phyloP scores from a whole-genome alignment of 345 rosid genomes.

The Eucalyptus erythrocorys region DNA sequence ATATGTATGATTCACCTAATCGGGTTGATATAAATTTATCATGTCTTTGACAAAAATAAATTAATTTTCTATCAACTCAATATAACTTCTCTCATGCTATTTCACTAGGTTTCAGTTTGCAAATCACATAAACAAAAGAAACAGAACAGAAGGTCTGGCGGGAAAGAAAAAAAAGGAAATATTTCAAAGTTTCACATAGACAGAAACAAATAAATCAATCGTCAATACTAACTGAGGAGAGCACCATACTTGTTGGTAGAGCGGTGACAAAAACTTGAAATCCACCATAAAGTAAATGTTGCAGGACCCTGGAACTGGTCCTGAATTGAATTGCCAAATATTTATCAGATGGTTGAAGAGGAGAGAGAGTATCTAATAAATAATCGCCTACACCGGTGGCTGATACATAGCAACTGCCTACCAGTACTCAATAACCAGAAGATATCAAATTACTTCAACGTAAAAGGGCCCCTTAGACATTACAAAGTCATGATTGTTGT shows the following conservation, averaged over 20 bases:
- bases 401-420: neutral
- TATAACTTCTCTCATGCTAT: neutral
- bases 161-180: neutral
- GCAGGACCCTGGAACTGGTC: constrained; percentile 64
- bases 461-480: no score
- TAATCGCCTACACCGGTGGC: neutral
- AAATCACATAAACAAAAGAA: neutral
- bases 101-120: neutral
- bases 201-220: neutral
- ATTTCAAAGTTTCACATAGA: neutral
- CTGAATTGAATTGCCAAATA: constrained; percentile 83
- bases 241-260: constrained; percentile 74
- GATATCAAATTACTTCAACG: neutral
- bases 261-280: constrained; percentile 84
- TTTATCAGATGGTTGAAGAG: constrained; percentile 85
- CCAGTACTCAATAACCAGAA: neutral
- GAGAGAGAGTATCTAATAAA: neutral
- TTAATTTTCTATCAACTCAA: neutral
- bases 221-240: neutral
- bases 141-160: neutral
- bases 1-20: no score
- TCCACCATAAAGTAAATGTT: constrained; percentile 67
- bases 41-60: neutral
- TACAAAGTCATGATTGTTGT: neutral
- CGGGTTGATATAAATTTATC: no score